Evolutionary conservation across 164 flowering plant species (phyloP).

Genomic region (Tetrastigma voinierianum): DNA sequence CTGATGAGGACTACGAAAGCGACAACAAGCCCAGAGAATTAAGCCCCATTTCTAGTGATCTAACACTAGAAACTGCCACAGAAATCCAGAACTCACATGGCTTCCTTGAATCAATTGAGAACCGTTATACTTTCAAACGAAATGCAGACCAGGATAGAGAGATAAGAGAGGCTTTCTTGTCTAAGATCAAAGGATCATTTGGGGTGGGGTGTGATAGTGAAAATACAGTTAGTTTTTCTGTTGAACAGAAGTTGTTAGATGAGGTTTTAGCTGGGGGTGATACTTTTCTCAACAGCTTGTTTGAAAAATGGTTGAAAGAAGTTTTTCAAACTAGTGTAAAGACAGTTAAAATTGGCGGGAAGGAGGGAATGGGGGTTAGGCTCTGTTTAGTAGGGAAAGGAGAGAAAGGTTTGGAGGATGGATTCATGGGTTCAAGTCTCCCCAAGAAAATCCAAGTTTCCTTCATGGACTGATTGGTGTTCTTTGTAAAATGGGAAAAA

Average conservation of each 20-base stretch:
- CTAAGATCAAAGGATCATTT: conserved; percentile 35
- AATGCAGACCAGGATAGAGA: conserved; percentile 19
- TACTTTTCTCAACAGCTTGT: conserved; percentile 45
- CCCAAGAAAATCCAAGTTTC: conserved; percentile 56
- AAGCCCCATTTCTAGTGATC: conserved; percentile 46
- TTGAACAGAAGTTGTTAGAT: conserved; percentile 58
- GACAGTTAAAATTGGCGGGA: conserved; percentile 40
- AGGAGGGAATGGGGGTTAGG: conserved; percentile 39
- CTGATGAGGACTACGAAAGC: conserved; percentile 43
- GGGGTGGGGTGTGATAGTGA: conserved; percentile 36
- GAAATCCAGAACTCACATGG: conserved; percentile 19
- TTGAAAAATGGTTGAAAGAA: conserved; percentile 74
- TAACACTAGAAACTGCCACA: conserved; percentile 33
- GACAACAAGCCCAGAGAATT: conserved; percentile 23
- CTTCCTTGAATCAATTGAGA: conserved; percentile 43
- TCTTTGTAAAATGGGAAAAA: conserved; percentile 12
- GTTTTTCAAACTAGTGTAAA: conserved; percentile 62
- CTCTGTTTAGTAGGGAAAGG: conserved; percentile 49
- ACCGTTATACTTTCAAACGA: conserved; percentile 33
- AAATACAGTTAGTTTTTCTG: conserved; percentile 21
- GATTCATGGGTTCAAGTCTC: conserved; percentile 70
- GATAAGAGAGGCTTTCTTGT: conserved; percentile 34
- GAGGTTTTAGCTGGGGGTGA: conserved; percentile 40
- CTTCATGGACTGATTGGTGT: conserved; percentile 23
- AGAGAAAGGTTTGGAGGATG: conserved; percentile 29